These are phyloP conservation scores for Ascochyta clinopodiicola DNA, from an alignment of 2,329 filamentous ascomycete genomes.

Conservation along the genomic window DNA sequence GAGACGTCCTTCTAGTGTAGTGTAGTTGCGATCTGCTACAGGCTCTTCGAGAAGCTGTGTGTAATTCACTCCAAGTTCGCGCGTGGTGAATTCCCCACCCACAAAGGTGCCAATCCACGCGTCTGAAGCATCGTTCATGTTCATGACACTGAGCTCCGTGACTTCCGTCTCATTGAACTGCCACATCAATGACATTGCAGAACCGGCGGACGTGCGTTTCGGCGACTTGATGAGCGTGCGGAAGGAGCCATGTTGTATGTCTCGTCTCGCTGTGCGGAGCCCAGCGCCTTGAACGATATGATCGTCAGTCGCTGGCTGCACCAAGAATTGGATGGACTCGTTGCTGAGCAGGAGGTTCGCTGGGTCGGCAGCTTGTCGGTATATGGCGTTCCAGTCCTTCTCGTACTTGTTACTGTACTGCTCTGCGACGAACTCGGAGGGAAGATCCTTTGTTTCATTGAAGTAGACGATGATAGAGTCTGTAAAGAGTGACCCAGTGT, in stretches of 20 bases:
- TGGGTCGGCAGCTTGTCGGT: constrained; percentile 52
- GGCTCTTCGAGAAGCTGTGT: constrained; percentile 41
- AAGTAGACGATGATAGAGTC: constrained; percentile 59
- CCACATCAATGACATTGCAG: constrained; percentile 55
- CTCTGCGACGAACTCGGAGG: constrained; percentile 49
- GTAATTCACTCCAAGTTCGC: constrained; percentile 50
- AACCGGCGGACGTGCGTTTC: constrained; percentile 45
- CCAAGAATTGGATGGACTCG: constrained; percentile 45
- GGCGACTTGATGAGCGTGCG: constrained; percentile 53
- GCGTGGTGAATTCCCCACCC: constrained; percentile 48
- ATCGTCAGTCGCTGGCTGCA: constrained; percentile 40
- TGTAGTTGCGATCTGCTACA: constrained; percentile 47
- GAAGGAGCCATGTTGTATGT: constrained; percentile 59
- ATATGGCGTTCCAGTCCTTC: constrained; percentile 56
- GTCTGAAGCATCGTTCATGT: constrained; percentile 48
- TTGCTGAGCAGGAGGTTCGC: constrained; percentile 50
- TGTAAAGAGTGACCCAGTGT: constrained; percentile 51
- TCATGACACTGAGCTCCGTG: constrained; percentile 55
- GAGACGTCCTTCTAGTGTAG: constrained; percentile 39
- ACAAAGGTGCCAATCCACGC: constrained; percentile 52
- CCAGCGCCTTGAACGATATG: constrained; percentile 55
- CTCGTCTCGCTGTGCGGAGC: constrained; percentile 52
- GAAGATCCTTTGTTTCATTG: constrained; percentile 54
- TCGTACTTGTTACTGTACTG: constrained; percentile 54
- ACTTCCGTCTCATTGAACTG: constrained; percentile 55